A percentile compares a stretch with the other conserved stretches of the same genome.
phyloP scores from a whole-genome alignment of 2,329 filamentous ascomycete species.

The Beauveria scarabaeidicola region DNA sequence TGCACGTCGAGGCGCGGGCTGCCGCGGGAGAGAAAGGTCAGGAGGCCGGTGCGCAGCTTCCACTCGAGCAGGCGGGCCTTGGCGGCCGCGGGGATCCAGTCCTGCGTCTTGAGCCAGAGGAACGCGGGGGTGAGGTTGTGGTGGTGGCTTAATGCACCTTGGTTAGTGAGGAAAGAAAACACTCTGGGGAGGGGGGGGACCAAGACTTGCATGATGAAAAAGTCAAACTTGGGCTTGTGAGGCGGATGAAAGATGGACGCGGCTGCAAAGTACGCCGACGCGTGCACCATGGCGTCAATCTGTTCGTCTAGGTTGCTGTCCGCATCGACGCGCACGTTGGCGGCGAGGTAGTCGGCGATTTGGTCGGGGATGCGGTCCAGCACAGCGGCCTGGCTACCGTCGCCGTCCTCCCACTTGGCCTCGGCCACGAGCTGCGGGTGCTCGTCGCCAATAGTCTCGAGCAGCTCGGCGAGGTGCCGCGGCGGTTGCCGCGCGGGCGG shows the following conservation, averaged over 20 bases:
- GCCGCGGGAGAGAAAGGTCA: constrained; percentile 63
- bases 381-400: constrained; percentile 57
- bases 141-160: constrained; percentile 52
- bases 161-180: neutral
- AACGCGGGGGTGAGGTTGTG: constrained; percentile 68
- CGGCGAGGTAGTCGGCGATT: constrained; percentile 49
- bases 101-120: constrained; percentile 51
- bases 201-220: constrained; percentile 53
- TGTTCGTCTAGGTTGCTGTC: constrained; percentile 50
- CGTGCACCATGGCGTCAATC: constrained; percentile 60
- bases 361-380: constrained; percentile 53
- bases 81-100: constrained; percentile 50
- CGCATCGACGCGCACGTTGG: constrained; percentile 46
- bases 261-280: constrained; percentile 40
- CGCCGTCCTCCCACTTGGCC: constrained; percentile 47
- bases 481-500: constrained; percentile 15
- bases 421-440: constrained; percentile 49
- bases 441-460: constrained; percentile 45
- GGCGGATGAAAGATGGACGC: constrained; percentile 53
- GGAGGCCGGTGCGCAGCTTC: constrained; percentile 68
- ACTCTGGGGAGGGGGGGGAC: no score
- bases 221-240: constrained; percentile 69
- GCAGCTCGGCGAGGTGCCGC: constrained; percentile 44
- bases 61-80: constrained; percentile 70
- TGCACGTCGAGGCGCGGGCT: constrained; percentile 51